A percentile compares a stretch with the other conserved stretches of the same genome.
These are phyloP conservation scores for Claviceps digitariae DNA, from an alignment of 2,329 filamentous ascomycete species.

Conservation along the genomic window DNA sequence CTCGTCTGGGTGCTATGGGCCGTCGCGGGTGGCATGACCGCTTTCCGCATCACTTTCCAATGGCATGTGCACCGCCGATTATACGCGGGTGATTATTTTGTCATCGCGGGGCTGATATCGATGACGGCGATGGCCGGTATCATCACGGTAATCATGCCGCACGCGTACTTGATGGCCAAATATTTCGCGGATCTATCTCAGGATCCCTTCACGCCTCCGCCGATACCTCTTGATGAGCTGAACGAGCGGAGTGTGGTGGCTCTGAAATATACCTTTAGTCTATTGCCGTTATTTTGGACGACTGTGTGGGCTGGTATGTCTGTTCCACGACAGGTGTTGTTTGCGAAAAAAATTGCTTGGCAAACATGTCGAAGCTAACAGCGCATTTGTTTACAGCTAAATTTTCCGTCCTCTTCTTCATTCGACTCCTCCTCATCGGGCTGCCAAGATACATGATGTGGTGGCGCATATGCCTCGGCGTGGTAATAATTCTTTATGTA, in stretches of 20 bases:
- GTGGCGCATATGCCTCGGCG: neutral
- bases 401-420: neutral
- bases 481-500: neutral
- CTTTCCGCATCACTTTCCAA: neutral
- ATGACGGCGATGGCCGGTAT: neutral
- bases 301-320: neutral
- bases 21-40: neutral
- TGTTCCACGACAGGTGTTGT: neutral
- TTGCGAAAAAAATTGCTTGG: no score
- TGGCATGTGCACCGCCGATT: neutral
- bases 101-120: neutral
- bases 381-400: neutral
- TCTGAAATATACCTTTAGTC: neutral
- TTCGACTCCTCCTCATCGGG: neutral
- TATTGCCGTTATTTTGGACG: neutral
- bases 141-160: neutral
- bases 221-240: neutral
- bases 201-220: neutral
- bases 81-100: neutral
- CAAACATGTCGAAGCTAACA: neutral
- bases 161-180: neutral
- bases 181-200: neutral
- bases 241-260: neutral
- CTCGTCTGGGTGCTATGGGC: neutral
- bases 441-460: neutral